Conservation (phyloP, 306 rosid species). For the Vicia faba region DNA sequence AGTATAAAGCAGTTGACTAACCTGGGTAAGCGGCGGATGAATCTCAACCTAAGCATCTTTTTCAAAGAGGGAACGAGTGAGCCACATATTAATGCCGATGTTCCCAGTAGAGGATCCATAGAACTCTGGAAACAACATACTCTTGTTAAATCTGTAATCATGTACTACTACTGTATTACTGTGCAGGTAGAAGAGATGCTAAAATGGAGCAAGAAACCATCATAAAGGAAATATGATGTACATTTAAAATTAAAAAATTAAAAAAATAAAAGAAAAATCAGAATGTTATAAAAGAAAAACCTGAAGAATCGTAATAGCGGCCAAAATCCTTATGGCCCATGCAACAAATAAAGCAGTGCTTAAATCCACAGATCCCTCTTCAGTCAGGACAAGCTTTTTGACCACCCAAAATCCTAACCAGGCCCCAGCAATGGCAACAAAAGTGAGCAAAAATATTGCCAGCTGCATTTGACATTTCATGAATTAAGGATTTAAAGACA, state of each 20-base stretch:
- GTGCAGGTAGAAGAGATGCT: slow-evolving; percentile 4
- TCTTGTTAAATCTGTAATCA: slow-evolving; percentile 32
- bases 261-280: slow-evolving; percentile 4
- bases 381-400: slow-evolving; percentile 72
- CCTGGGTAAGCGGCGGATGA: slow-evolving; percentile 62
- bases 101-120: slow-evolving; percentile 70
- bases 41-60: slow-evolving; percentile 56
- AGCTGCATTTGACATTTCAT: slow-evolving; percentile 61
- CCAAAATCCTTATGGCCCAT: slow-evolving; percentile 77
- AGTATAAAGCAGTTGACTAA: slow-evolving; percentile 39
- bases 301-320: slow-evolving; percentile 72
- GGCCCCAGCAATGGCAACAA: slow-evolving; percentile 77
- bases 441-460: slow-evolving; percentile 77
- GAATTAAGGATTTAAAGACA: slow-evolving; percentile 33
- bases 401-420: slow-evolving; percentile 97
- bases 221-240: slow-evolving; percentile 19
- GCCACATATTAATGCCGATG: slow-evolving; percentile 60
- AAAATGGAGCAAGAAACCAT: slow-evolving; percentile 28
- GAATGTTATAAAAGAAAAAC: slow-evolving; percentile 40
- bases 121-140: slow-evolving; percentile 69
- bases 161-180: slow-evolving; percentile 7
- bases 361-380: slow-evolving; percentile 80
- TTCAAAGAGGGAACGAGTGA: slow-evolving; percentile 49
- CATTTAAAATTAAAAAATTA: no score
- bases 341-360: slow-evolving; percentile 76